Evolutionary conservation across 2,329 filamentous ascomycete genomes (phyloP), one percentile per base, ranked within the genome.

Genomic region (Sarocladium kiliense): DNA sequence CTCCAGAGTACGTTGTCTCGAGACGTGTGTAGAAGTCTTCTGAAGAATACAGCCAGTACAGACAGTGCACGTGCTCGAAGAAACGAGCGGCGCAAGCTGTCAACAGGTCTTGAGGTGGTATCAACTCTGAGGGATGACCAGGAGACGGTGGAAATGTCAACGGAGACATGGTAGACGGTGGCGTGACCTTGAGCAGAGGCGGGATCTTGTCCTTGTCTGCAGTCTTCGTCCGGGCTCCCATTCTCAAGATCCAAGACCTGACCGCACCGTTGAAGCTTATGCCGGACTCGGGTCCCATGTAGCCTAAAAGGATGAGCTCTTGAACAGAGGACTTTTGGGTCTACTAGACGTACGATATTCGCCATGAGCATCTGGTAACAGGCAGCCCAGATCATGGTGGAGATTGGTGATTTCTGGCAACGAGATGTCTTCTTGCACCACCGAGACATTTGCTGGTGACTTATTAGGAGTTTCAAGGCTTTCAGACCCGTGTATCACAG

Each of bases 121-220:
- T 21, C 4, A 30, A 18, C 3, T 26, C n/a, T 3, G 21, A 3
- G 7, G 23, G 23, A 3, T n/a, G 44, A 11, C 44, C 25, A 3
- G 25, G 25, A 3, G 21, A 6, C 5, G 44, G 16, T 6, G 23
- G 27, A 10, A n/a, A 30, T 3, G 23, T 21, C 3, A 47, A n/a
- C 16, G 44, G 44, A 12, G 44, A 47, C n/a, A 7, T 26, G 23
- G 44, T 23, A 27, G 44, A 21, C 7, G 44, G 44, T 18, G 44
- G 44, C 25, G 44, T 27, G 23, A 47, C 25, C n/a, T 47, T 47
- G 9, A 47, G 23, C n/a, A 30, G 25, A 30, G 44, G 44, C 12
- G 44, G 44, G 21, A 47, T 47, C 25, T 47, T 47, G 44, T 47
- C 44, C n/a, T n/a, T 47, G 12, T 47, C 44, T 26, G 25, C 12